Base-by-base conservation (phyloP, 2,329 filamentous ascomycete genomes). In the Aspergillus ochraceoroseus region DNA sequence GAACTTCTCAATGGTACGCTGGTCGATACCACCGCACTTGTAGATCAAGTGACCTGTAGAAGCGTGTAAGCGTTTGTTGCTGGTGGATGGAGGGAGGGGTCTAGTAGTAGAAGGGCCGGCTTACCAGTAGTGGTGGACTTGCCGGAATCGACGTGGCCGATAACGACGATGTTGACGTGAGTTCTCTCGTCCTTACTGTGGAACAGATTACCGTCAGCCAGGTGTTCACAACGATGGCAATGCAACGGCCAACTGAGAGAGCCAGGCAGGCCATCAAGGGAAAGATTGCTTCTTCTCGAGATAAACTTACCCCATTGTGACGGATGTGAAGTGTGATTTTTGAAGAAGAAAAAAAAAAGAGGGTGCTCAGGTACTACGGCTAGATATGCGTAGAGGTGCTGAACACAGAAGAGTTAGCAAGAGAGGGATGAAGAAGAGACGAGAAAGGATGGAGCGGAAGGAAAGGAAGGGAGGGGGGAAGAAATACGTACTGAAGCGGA, bases 1-100 rank as follows among this genome's bases (percentile, higher is more conserved):
- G 83, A 98, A 98, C 86, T 98, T 98, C 85, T 98, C 92, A 72
- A 98, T 98, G 75, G 90, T 96, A 88, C 92, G 90, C 82, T 90
- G 88, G 87, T 98, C 92, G 70, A 96, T 98, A 87, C 92, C 92
- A 85, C 92, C 92, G 81, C 92, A 96, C 85, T 98, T 90, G 88
- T 96, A 96, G 86, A 98, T 96, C 83, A 98, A 83, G 80, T 90
- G 83, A 73, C 83, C 81, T 85, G 71, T 72, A 61, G 33, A 57
- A 11, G 9, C 8, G 26, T 29, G 41, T 48, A 31, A 48, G 46
- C 23, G 25, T 31, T 30, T 9, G 26, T n/a, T n/a, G n/a, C n/a
- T n/a, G n/a, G 7, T 14, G 5, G n/a, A 25, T 22, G 12, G 29
- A 27, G 7, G 20, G 19, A n/a, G 18, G 20, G n/a, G 17, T 5